These are phyloP conservation scores for Rutstroemia sp. DNA, from an alignment of 2,329 filamentous ascomycete genomes.

Conservation along the genomic window DNA sequence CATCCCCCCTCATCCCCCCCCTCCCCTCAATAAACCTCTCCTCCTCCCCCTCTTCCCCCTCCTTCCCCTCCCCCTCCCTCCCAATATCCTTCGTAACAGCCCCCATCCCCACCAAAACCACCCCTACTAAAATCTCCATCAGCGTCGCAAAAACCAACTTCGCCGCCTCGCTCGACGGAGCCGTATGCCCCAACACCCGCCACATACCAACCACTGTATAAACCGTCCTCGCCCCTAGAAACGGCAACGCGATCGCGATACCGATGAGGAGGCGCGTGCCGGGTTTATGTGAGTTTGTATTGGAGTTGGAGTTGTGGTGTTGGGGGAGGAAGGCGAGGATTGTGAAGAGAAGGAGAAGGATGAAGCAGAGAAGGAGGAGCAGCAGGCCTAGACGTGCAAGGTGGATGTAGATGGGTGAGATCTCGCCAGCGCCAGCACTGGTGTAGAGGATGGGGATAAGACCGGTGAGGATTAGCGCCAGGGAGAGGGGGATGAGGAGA, in stretches of 20 bases:
- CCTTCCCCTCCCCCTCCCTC: background rate
- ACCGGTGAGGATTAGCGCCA: background rate
- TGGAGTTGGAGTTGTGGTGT: background rate
- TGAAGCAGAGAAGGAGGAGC: background rate
- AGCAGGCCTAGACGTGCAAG: background rate
- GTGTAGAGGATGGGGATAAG: no score
- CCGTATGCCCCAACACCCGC: background rate
- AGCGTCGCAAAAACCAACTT: background rate
- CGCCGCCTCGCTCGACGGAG: background rate
- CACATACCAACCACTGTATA: background rate
- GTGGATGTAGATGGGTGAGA: background rate
- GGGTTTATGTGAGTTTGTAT: background rate
- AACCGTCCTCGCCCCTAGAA: background rate
- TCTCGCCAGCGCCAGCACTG: no score
- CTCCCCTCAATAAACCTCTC: no score
- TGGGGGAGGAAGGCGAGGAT: background rate
- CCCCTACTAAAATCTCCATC: background rate
- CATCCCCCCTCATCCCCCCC: no score
- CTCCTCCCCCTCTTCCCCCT: no score
- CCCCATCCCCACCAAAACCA: background rate
- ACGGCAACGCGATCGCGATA: background rate
- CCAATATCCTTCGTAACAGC: background rate
- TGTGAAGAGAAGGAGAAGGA: background rate
- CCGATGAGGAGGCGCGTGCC: background rate
- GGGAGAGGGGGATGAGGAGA: background rate